Evolutionary conservation across 805 yeast genomes (phyloP).

Genomic region (Schizosaccharomyces lindneri): DNA sequence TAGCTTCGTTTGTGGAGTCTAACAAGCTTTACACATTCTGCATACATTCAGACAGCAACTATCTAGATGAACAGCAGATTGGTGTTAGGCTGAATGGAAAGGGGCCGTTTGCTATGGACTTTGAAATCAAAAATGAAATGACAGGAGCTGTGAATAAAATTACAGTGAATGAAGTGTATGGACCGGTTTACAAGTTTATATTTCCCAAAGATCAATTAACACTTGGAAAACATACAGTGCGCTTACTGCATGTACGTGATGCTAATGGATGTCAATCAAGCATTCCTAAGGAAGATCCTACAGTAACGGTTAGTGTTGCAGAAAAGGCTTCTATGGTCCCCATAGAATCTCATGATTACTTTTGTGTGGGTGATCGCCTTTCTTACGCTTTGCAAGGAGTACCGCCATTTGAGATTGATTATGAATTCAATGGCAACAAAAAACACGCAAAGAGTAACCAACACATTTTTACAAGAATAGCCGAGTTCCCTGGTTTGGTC

Average conservation of each 20-base stretch:
- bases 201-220: conserved; percentile 15
- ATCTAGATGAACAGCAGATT: not conserved
- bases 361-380: conserved; percentile 84
- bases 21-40: conserved; percentile 29
- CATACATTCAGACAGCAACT: conserved; percentile 8
- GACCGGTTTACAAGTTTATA: not conserved
- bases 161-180: conserved; percentile 4
- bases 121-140: conserved; percentile 34
- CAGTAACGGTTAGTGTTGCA: conserved; percentile 34
- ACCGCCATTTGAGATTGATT: conserved; percentile 55
- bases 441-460: conserved; percentile 29
- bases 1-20: conserved; percentile 23
- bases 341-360: conserved; percentile 22
- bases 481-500: conserved; percentile 60
- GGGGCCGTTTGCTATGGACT: conserved; percentile 13
- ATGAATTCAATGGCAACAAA: conserved; percentile 39
- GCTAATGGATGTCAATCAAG: conserved; percentile 38
- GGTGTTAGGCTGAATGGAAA: not conserved
- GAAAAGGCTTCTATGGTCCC: conserved; percentile 47
- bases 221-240: conserved; percentile 46
- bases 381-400: conserved; percentile 51
- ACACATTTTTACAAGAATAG: conserved; percentile 37
- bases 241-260: conserved; percentile 36
- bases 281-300: conserved; percentile 14
- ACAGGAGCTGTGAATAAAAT: conserved; percentile 28